A percentile compares a stretch with the other conserved stretches of the same genome.
These are phyloP conservation scores for Brettanomyces naardenensis DNA, from an alignment of 805 yeast species.

Conservation along the genomic window DNA sequence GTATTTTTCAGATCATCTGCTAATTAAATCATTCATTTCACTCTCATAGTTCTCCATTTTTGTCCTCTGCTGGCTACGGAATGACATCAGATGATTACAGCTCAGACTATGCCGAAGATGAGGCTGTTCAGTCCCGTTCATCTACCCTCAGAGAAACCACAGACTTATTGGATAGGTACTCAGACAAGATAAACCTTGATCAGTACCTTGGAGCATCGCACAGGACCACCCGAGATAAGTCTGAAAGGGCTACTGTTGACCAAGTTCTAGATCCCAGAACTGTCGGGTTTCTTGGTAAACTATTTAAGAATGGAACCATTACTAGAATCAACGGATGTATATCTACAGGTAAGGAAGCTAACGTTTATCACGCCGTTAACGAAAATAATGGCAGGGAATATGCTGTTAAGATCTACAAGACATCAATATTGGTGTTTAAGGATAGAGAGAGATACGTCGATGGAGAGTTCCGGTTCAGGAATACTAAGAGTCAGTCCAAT, in stretches of 20 bases:
- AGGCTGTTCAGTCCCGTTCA: no score
- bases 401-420: slow-evolving; percentile 92
- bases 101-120: no score
- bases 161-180: slow-evolving; percentile 51
- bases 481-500: slow-evolving; percentile 76
- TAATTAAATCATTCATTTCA: no score
- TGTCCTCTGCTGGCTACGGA: no score
- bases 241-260: slow-evolving; percentile 94
- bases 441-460: slow-evolving; percentile 94
- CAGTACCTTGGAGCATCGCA: slow-evolving; percentile 44
- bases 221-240: slow-evolving; percentile 65
- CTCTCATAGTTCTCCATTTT: no score
- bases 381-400: slow-evolving; percentile 43
- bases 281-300: slow-evolving; percentile 67
- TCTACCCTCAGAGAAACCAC: slow-evolving; percentile 37
- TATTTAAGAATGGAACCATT: slow-evolving; percentile 77
- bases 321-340: slow-evolving; percentile 88
- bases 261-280: slow-evolving; percentile 96
- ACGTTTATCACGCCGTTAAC: slow-evolving; percentile 76
- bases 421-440: slow-evolving; percentile 93
- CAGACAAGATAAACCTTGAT: slow-evolving; percentile 58
- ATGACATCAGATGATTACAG: no score
- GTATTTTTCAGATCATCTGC: no score
- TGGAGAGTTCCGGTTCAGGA: slow-evolving; percentile 91
- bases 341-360: slow-evolving; percentile 98